A percentile compares a stretch with the other conserved stretches of the same genome.
These are phyloP conservation scores for Pythium folliculosum DNA, from an alignment of 352 stramenopile genomes.

Conservation along the genomic window DNA sequence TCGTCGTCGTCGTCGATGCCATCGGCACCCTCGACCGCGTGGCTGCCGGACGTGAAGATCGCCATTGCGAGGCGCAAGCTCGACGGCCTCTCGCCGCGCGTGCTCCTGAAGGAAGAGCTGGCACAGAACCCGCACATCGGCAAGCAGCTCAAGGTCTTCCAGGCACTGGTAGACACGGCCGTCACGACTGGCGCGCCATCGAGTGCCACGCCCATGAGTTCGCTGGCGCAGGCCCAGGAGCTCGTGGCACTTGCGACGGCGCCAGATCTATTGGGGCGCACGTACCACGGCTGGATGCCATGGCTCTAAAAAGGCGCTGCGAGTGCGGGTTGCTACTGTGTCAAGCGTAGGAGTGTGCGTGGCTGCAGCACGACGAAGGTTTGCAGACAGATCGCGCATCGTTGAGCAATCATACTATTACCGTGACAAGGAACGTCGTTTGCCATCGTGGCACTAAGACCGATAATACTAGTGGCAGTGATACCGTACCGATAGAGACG, in stretches of 20 bases:
- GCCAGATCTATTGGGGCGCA: conserved; percentile 77
- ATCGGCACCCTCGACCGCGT: conserved; percentile 31
- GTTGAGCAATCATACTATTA: too few species aligned
- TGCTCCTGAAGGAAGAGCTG: conserved; percentile 75
- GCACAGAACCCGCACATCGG: conserved; percentile 68
- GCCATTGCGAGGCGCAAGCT: conserved; percentile 71
- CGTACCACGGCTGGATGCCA: conserved; percentile 83
- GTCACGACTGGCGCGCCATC: conserved; percentile 14
- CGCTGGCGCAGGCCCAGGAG: conserved; percentile 78
- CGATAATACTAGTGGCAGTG: too few species aligned
- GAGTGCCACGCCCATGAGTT: conserved; percentile 39
- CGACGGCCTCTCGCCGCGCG: conserved; percentile 66
- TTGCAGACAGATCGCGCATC: too few species aligned
- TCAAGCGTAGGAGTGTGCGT: not conserved
- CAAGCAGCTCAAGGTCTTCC: conserved; percentile 55
- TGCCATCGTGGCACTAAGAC: too few species aligned
- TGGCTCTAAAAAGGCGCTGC: conserved; percentile 46
- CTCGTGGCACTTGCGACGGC: conserved; percentile 82
- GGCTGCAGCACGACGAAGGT: too few species aligned
- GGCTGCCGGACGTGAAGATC: conserved; percentile 81
- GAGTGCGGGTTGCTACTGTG: not conserved
- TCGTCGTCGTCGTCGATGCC: conserved; percentile 3
- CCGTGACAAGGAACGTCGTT: too few species aligned
- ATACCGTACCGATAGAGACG: too few species aligned
- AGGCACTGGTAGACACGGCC: conserved; percentile 53